These are phyloP conservation scores for Spizellomyces sp. DNA, from an alignment of 192 early-diverging fungal genomes.

Conservation along the genomic window DNA sequence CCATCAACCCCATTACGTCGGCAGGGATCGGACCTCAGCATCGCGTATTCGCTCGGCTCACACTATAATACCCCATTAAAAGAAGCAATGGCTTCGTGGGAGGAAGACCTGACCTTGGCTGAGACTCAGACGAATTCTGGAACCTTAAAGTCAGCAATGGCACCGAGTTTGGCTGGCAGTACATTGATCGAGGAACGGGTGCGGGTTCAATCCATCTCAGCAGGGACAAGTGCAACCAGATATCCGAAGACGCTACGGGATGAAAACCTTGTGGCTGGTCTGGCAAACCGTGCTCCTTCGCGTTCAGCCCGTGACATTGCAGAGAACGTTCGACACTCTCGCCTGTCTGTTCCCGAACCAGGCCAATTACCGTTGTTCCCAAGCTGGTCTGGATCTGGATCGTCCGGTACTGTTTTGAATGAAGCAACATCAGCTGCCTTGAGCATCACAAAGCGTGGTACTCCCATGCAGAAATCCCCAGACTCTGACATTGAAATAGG, in stretches of 20 bases:
- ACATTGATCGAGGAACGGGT: neutral
- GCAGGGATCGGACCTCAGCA: slow-evolving; percentile 29
- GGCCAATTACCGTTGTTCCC: neutral
- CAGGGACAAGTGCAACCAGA: no score
- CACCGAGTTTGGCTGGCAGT: neutral
- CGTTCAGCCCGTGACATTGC: neutral
- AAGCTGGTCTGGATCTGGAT: slow-evolving; percentile 17
- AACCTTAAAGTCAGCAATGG: neutral
- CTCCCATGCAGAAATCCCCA: neutral
- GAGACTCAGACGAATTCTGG: neutral
- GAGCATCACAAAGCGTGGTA: neutral
- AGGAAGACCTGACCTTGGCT: slow-evolving; percentile 13
- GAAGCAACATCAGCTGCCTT: slow-evolving; percentile 9
- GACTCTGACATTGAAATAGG: neutral
- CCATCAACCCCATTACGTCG: neutral
- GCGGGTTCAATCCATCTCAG: neutral
- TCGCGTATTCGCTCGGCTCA: slow-evolving; percentile 29
- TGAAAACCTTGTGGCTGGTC: no score
- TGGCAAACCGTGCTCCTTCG: neutral
- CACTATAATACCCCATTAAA: slow-evolving; percentile 31
- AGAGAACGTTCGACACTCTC: neutral
- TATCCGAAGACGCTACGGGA: no score
- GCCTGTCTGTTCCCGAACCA: neutral
- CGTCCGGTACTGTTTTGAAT: slow-evolving; percentile 25
- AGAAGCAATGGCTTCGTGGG: slow-evolving; percentile 32